Percentiles rank a stretch among this genome's conserved stretches.
These are phyloP conservation scores for Fusarium sp. DNA, from an alignment of 2,329 filamentous ascomycete genomes.

Conservation along the genomic window DNA sequence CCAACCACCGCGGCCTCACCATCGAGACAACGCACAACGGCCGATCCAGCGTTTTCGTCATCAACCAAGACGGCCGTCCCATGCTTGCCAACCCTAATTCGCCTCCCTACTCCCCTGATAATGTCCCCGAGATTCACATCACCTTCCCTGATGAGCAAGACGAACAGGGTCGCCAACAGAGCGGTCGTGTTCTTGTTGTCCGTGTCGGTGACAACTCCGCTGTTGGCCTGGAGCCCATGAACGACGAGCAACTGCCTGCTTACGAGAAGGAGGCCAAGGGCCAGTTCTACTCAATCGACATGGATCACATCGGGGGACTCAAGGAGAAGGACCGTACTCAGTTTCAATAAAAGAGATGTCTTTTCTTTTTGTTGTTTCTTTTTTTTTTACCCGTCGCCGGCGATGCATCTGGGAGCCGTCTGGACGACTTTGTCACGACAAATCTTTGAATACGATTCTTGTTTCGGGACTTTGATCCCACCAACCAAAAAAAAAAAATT, in stretches of 20 bases:
- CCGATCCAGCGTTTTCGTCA: slow-evolving; percentile 76
- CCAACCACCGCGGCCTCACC: slow-evolving; percentile 64
- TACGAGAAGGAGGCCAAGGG: slow-evolving; percentile 84
- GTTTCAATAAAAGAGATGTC: slow-evolving; percentile 48
- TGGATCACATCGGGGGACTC: slow-evolving; percentile 91
- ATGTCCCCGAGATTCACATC: slow-evolving; percentile 94
- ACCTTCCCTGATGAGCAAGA: slow-evolving; percentile 98
- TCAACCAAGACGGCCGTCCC: slow-evolving; percentile 78
- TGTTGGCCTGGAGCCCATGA: slow-evolving; percentile 88
- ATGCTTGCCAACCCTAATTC: slow-evolving; percentile 79
- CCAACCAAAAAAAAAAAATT: slow-evolving; percentile 18
- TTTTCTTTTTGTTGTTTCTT: slow-evolving; percentile 23
- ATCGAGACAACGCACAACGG: slow-evolving; percentile 65
- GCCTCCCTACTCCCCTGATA: slow-evolving; percentile 80
- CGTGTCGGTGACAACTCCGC: slow-evolving; percentile 85
- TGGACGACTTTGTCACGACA: slow-evolving; percentile 42
- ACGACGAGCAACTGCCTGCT: slow-evolving; percentile 81
- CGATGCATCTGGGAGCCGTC: slow-evolving; percentile 41
- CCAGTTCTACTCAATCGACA: slow-evolving; percentile 92
- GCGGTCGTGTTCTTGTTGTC: slow-evolving; percentile 89
- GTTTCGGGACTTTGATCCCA: slow-evolving; percentile 15
- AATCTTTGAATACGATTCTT: slow-evolving; percentile 35
- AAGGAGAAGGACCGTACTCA: slow-evolving; percentile 79
- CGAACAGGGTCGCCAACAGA: slow-evolving; percentile 80
- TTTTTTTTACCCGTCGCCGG: slow-evolving; percentile 37